Evolutionary conservation across 148 eudicot species (phyloP), one percentile per base, ranked within the genome.

Genomic region (Arctostaphylos glauca): DNA sequence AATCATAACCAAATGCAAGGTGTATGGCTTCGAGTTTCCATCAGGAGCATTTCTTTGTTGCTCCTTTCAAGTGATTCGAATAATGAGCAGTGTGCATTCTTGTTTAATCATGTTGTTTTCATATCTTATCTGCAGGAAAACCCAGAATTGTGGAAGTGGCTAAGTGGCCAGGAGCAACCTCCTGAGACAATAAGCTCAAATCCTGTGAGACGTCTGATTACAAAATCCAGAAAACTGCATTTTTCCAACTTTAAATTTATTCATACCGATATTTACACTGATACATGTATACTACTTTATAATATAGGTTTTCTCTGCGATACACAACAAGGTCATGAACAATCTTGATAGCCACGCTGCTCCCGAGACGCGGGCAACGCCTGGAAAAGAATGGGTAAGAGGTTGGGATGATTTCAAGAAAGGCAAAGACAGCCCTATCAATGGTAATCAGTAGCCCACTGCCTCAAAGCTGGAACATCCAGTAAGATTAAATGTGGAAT

Each of bases 351-450:
- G 86, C 82, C 87, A 91, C 81, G 84, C 99, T 48, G 88, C 93
- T 82, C 97, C 98, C 0, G 95, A 93, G 85, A 96, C 99, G 1
- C 88, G 99, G 25, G 98, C 98, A 38, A 78, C 75, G 18, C 94
- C 97, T 19, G 99, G 99, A 43, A 87, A 93, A 59, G 90, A 94
- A 80, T 96, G 99, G 99, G 99, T 96, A 21, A 89, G 98, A 88
- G 99, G 98, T 72, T 96, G 99, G 99, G 98, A 96, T 86, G 99
- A 96, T 83, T 89, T 93, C 53, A 94, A 92, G 89, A 93, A 86
- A 87, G 94, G 95, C 43, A 91, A 88, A 79, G 92, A 91, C 79
- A 83, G 88, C 79, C 97, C 97, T 46, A 53, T 92, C 15, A 54
- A 91, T 1, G 99, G 99, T 56, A 96, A 96, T 84, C 99, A 96